Percentiles rank a stretch among this genome's conserved stretches.
Evolutionary conservation across 306 rosid species (phyloP).

Genomic region (Glycine soja): DNA sequence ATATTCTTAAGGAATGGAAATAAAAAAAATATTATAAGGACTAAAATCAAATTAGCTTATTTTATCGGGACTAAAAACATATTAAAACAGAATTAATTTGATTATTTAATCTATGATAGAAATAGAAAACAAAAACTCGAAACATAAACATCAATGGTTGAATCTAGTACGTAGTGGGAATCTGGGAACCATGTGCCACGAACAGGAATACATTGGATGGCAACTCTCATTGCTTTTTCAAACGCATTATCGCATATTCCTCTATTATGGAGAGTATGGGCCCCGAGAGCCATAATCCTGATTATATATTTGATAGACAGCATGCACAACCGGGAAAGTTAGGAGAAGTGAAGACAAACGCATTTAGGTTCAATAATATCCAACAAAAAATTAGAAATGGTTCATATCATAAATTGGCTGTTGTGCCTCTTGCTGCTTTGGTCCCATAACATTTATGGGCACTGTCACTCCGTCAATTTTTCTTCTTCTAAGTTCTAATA

Average conservation of each 20-base stretch:
- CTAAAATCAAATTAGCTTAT: no score
- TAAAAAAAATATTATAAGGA: no score
- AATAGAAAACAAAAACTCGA: no score
- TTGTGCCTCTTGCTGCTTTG: slow-evolving; percentile 7
- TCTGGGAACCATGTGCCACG: not conserved
- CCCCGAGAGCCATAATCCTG: not conserved
- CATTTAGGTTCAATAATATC: slow-evolving; percentile 20
- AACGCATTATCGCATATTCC: not conserved
- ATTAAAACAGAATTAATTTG: not conserved
- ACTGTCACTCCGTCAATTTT: not conserved
- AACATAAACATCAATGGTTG: not conserved
- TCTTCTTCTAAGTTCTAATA: slow-evolving; percentile 28
- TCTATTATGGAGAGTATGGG: not conserved
- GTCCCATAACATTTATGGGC: slow-evolving; percentile 50
- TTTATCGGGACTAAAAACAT: not conserved
- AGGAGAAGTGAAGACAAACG: slow-evolving; percentile 34
- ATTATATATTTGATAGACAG: not conserved
- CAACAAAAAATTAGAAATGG: not conserved
- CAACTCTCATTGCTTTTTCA: not conserved
- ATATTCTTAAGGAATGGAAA: no score
- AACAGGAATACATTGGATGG: not conserved
- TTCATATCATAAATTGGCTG: slow-evolving; percentile 11
- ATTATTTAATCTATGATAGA: not conserved
- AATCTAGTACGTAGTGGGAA: not conserved
- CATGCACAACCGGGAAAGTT: not conserved